Evolutionary conservation across 768 basidiomycete species (phyloP), one percentile per base, ranked within the genome.

Genomic region (Trametes meyenii): DNA sequence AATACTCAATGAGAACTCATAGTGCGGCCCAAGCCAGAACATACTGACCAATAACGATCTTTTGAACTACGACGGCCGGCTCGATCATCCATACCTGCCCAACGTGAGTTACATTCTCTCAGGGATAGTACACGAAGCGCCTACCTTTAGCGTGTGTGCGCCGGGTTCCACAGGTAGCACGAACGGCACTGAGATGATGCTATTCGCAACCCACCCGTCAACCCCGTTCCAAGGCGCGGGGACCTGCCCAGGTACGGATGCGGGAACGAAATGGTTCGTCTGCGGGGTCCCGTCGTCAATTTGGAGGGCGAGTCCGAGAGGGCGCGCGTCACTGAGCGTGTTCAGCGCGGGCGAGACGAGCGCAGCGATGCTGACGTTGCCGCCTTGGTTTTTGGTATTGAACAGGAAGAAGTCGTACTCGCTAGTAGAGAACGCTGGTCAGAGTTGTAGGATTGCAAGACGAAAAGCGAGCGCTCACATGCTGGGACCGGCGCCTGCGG

Each of bases 321-420:
- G 85, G 1, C 81, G 77, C 55, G 80, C 75, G 36, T 72, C 70
- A 2, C 80, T 83, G 42, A 81, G 74, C 7, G 79, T 76, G 66
- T 87, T 88, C 50, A 83, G 72, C 0, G 84, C 80, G 0, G 85
- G 83, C 0, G 84, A 78, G 38, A 85, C 76, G 55, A 75, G 75
- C 6, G 81, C 75, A 3, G 78, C 82, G 40, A 83, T 76, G 13
- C 77, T 81, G 29, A 83, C 67, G 58, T 83, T 86, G 17, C 79
- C 78, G 42, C 66, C 68, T 23, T 71, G 68, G 44, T 69, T 60
- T 16, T 79, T 68, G 38, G 80, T 80, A 73, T 84, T 80, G 78
- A 87, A 86, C 60, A 75, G 83, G 73, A 75, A 83, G 71, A 89
- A 87, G 71, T 86, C 85, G 71, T 89, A 90, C 71, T 85, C 82